These are phyloP conservation scores for Erigeron canadensis DNA, from an alignment of 129 eudicot species.

Conservation along the genomic window DNA sequence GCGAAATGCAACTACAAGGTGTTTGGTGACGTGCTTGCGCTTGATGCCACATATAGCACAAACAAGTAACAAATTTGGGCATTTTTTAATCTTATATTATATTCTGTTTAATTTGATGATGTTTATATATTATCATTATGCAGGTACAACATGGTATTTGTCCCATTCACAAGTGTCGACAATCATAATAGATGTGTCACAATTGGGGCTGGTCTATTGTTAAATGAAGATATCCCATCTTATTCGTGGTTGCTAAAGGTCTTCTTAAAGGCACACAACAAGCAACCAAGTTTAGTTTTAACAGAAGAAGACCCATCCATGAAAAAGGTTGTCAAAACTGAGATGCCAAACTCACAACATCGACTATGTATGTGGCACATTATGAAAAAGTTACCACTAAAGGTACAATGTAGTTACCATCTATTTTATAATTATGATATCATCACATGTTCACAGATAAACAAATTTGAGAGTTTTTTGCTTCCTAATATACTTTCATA, in stretches of 20 bases:
- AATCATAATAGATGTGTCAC: background rate
- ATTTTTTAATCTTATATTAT: too few species aligned
- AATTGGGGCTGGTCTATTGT: background rate
- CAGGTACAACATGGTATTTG: background rate
- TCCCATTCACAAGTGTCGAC: background rate
- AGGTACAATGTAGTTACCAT: background rate
- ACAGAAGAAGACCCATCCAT: background rate
- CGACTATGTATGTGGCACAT: conserved; percentile 1
- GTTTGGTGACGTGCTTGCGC: background rate
- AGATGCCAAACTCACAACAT: background rate
- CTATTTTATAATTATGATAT: too few species aligned
- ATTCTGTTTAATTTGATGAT: background rate
- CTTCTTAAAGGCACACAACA: background rate
- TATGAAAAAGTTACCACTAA: background rate
- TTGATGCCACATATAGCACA: background rate
- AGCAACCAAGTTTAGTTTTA: background rate
- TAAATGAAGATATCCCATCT: background rate
- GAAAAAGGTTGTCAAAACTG: background rate
- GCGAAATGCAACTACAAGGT: background rate
- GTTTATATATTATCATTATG: background rate
- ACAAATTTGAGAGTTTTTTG: too few species aligned
- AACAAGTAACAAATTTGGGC: background rate
- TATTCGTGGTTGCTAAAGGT: background rate
- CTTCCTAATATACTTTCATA: too few species aligned
- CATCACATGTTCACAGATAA: too few species aligned